Evolutionary conservation across 108 stramenopile genomes (phyloP), one percentile per base, ranked within the genome.

Genomic region (Conticribra weissflogii): DNA sequence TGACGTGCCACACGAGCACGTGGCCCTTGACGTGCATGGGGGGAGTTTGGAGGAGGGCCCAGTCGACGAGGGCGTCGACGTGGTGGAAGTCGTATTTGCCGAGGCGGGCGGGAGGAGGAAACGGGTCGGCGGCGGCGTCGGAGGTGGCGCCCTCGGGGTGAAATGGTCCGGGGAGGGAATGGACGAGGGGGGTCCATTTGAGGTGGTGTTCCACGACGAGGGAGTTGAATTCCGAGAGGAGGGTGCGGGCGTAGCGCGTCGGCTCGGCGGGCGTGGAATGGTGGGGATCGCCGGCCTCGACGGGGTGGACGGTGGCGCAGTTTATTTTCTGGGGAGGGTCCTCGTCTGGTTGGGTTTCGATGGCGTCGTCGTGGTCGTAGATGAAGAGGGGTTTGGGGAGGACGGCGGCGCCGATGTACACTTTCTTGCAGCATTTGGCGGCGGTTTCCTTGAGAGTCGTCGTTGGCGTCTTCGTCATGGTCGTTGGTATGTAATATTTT

Each of bases 11-110:
- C 12, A 86, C 72, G 28, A 96, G 68, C 0, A 93, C 92, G 66
- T 96, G 96, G 12, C 96, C 96, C 65, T 96, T 96, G 62, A 95
- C 82, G 62, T 85, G 87, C 78, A 93, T n/a, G n/a, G n/a, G n/a
- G n/a, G n/a, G 85, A 53, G 73, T 70, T 46, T 80, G 79, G 16
- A 66, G 33, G n/a, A 87, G 24, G 2, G 93, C 93, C 88, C 90
- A 96, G 66, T 96, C 92, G 7, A 96, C 92, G 64, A 96, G 83
- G 27, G 72, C 57, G 78, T 96, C 96, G 41, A 85, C 85, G 44
- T 85, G 86, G 54, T 80, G 78, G 80, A 95, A 96, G 59, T 96
- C 96, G 54, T 96, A 96, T 29, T 84, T 82, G 2, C 96, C 96
- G 48, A 92, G 68, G 2, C 76, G 81, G 46, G 75, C 66, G 22